A percentile compares a stretch with the other conserved stretches of the same genome.
phyloP scores from a whole-genome alignment of 306 rosid genomes.

The Cucurbita moschata region DNA sequence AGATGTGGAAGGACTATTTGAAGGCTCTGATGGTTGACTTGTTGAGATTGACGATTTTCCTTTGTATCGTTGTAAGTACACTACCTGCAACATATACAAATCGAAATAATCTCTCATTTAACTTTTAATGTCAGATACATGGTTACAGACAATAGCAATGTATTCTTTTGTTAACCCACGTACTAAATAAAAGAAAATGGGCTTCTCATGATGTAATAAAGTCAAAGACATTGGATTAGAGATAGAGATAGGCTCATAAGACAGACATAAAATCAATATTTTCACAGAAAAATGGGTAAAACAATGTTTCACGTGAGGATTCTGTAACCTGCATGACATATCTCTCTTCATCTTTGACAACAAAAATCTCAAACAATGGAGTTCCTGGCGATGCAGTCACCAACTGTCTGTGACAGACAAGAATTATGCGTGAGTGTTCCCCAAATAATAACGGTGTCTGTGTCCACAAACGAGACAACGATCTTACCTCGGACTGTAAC shows the following conservation, averaged over 20 bases:
- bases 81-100: slow-evolving; percentile 49
- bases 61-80: slow-evolving; percentile 62
- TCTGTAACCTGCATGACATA: slow-evolving; percentile 68
- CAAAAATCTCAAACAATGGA: slow-evolving; percentile 83
- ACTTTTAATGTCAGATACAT: not conserved
- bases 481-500: slow-evolving; percentile 75
- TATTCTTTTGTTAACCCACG: not conserved
- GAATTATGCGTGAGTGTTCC: slow-evolving; percentile 11
- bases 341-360: slow-evolving; percentile 60
- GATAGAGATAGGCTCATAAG: not conserved
- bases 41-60: slow-evolving; percentile 33
- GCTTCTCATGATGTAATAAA: too few relatives aligned
- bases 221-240: too few relatives aligned
- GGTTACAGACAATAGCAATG: not conserved
- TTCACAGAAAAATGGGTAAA: not conserved
- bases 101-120: slow-evolving; percentile 4
- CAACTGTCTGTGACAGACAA: slow-evolving; percentile 62
- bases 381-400: slow-evolving; percentile 68
- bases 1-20: slow-evolving; percentile 40
- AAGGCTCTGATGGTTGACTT: slow-evolving; percentile 23
- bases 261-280: not conserved
- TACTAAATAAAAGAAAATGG: not conserved
- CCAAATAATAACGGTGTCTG: not conserved
- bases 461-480: slow-evolving; percentile 8
- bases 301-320: slow-evolving; percentile 4